These are phyloP conservation scores for Aegilops speltoides DNA, from an alignment of 176 grass and related monocot genomes.

Conservation along the genomic window DNA sequence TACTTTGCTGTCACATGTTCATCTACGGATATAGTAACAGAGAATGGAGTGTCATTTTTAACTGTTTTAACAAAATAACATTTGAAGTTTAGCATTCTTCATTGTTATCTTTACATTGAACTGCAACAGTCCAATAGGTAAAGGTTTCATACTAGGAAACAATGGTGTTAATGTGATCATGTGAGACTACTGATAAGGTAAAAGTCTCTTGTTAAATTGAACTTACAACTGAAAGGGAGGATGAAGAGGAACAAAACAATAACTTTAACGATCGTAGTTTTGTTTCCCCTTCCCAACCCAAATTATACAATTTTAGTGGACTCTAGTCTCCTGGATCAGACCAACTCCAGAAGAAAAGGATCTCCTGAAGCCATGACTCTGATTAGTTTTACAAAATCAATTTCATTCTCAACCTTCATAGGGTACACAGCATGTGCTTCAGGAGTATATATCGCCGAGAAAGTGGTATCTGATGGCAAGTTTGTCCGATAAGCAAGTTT, in stretches of 20 bases:
- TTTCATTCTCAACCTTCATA: conserved; percentile 74
- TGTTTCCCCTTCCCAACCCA: conserved; percentile 20
- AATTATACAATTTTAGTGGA: conserved; percentile 1
- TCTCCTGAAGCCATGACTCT: conserved; percentile 75
- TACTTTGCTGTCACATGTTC: conserved; percentile 17
- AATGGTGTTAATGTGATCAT: not conserved
- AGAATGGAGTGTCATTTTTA: conserved; percentile 13
- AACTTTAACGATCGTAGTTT: conserved; percentile 15
- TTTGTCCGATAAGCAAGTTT: conserved; percentile 63
- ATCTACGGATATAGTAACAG: conserved; percentile 13
- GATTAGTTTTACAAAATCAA: conserved; percentile 82
- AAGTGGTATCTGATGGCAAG: conserved; percentile 52
- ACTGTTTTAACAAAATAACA: conserved; percentile 4
- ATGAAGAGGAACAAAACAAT: conserved; percentile 13
- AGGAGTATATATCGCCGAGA: conserved; percentile 63
- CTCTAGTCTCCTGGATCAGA: conserved; percentile 38
- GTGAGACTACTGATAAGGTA: not conserved
- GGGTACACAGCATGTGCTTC: conserved; percentile 79
- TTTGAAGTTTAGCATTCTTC: not conserved
- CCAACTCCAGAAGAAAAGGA: conserved; percentile 78
- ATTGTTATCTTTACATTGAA: conserved; percentile 2
- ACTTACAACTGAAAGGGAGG: conserved; percentile 35
- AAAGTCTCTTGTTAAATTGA: conserved; percentile 15
- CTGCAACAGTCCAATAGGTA: not conserved
- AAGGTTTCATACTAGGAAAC: not conserved